Percentiles rank a stretch among this genome's conserved stretches.
These are phyloP conservation scores for Hysterium pulicare DNA, from an alignment of 2,329 filamentous ascomycete species.

Conservation along the genomic window DNA sequence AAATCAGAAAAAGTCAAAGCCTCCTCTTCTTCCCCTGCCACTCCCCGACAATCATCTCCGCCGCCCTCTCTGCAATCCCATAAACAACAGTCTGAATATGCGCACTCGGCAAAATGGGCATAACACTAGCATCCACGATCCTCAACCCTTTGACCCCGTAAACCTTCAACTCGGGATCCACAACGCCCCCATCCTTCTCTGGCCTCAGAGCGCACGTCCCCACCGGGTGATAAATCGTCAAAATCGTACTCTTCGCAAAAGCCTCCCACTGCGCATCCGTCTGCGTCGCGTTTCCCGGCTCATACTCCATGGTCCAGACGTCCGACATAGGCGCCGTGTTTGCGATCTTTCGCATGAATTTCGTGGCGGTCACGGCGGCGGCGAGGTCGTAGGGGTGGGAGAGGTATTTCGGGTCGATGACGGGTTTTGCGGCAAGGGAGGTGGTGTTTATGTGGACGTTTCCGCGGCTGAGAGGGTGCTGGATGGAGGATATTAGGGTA, in stretches of 20 bases:
- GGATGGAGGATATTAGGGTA: constrained; percentile 33
- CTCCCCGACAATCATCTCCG: constrained; percentile 15
- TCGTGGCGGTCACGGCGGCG: constrained; percentile 12
- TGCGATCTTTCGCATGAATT: constrained; percentile 2
- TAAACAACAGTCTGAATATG: constrained; percentile 22
- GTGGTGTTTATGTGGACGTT: constrained; percentile 21
- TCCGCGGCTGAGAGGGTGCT: constrained; percentile 31
- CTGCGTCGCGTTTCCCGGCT: constrained; percentile 11
- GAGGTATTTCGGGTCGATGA: constrained; percentile 29
- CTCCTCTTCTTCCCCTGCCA: too few relatives aligned
- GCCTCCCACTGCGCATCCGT: constrained; percentile 12
- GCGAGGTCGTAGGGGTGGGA: constrained; percentile 25
- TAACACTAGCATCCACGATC: constrained; percentile 29
- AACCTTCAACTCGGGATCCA: constrained; percentile 17
- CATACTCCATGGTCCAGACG: constrained; percentile 12
- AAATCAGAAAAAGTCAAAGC: too few relatives aligned
- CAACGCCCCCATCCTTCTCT: constrained; percentile 22
- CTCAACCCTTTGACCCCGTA: constrained; percentile 20
- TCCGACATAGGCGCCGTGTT: constrained; percentile 1
- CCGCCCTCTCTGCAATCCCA: constrained; percentile 26
- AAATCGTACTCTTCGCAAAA: constrained; percentile 18
- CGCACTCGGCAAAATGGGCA: constrained; percentile 14
- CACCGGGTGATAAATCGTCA: constrained; percentile 29
- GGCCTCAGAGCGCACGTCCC: constrained; percentile 34
- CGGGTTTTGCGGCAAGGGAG: constrained; percentile 20